Evolutionary conservation across 805 yeast genomes (phyloP), one percentile per base, ranked within the genome.

Genomic region (Wickerhamomyces chaumierensis): DNA sequence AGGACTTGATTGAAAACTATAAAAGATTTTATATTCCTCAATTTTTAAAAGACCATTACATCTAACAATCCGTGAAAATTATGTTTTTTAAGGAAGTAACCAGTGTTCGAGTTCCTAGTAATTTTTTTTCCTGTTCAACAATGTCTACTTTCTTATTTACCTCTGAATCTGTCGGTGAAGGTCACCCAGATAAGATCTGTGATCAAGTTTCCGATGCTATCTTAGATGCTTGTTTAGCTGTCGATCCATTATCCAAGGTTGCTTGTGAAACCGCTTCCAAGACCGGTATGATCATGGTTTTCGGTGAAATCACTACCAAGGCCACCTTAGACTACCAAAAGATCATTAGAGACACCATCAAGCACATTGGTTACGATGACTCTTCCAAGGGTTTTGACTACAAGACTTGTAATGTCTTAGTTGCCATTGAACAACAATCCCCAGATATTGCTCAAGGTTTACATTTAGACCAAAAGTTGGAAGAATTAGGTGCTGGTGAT

Each of bases 381-480:
- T 81, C 94, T 47, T 94, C 75, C 39, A 92, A 92, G 73, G 98
- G 98, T 55, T 92, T 92, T 62, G 98, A 92, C 69, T 90, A 86
- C 84, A 90, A 90, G 75, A 92, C 98, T 56, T 92, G 98, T 78
- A 92, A 92, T 69, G 97, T 92, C 42, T 74, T 92, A 49, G 97
- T 92, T 47, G 98, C 98, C 65, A 87, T 92, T 65, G 98, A 92
- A 75, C 96, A 92, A 73, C 98, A 92, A 73, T 87, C 96, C 39
- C 92, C 95, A 55, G 98, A 92, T 71, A 92, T 92, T 58, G 98
- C 98, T 46, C 97, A 90, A 71, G 98, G 98, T 78, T 78, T 92
- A 61, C 97, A 92, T 70, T 83, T 83, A 69, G 96, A 92, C 60
- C 76, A 81, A 70, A 95, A 83, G 40, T 72, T 92, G 49, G 98